Percentiles rank a stretch among this genome's conserved stretches.
These are phyloP conservation scores for Aspergillus nidulans DNA, from an alignment of 495 filamentous ascomycete species.

Conservation along the genomic window DNA sequence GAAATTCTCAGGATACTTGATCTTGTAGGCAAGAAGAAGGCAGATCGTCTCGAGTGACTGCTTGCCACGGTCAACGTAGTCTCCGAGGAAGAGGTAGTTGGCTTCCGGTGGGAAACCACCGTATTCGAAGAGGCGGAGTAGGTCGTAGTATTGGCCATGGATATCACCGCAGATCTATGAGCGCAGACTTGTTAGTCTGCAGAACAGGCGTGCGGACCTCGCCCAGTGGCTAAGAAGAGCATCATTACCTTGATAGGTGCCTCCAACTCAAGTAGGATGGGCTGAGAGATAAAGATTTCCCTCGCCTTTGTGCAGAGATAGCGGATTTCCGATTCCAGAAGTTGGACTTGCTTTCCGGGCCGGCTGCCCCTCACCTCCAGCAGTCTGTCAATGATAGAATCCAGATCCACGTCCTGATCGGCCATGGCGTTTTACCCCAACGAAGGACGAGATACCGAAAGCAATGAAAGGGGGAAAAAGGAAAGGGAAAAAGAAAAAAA, in stretches of 20 bases:
- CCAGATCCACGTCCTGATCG: constrained; percentile 97
- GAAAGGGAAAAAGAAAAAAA: constrained; percentile 22
- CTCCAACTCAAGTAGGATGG: constrained; percentile 94
- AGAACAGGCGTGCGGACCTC: background rate
- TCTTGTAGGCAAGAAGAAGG: constrained; percentile 97
- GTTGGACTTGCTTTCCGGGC: constrained; percentile 96
- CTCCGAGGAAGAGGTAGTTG: constrained; percentile 98
- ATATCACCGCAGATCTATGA: constrained; percentile 96
- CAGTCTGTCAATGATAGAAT: constrained; percentile 98
- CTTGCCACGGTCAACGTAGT: constrained; percentile 99
- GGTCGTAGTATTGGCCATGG: constrained; percentile 98
- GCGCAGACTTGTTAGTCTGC: constrained; percentile 1
- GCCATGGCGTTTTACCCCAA: constrained; percentile 65
- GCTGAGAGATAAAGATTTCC: constrained; percentile 99
- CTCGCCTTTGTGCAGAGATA: constrained; percentile 98
- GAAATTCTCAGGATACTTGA: constrained; percentile 99
- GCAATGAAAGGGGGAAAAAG: constrained; percentile 26
- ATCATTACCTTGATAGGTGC: constrained; percentile 91
- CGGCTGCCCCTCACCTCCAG: constrained; percentile 96
- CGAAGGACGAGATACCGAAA: constrained; percentile 24
- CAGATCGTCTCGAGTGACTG: constrained; percentile 99
- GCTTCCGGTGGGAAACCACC: constrained; percentile 98
- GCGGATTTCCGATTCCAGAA: constrained; percentile 94
- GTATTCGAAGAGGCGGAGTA: constrained; percentile 96
- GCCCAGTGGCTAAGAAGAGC: background rate